Conservation (phyloP, 768 basidiomycete species). For the Rhodotorula toruloides region DNA sequence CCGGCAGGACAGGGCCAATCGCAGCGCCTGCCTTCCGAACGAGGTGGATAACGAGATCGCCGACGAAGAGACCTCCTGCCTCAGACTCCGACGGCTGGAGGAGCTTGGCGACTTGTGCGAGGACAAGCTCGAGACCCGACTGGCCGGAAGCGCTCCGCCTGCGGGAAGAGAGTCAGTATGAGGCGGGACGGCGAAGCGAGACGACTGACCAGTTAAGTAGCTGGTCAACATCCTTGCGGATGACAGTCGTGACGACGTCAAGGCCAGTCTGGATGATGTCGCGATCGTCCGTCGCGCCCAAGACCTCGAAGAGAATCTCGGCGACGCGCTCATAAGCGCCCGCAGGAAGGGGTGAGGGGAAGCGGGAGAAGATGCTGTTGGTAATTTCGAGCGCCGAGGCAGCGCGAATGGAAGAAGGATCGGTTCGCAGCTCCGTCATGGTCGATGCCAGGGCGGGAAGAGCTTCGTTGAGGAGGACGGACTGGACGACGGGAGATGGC, state of each 20-base stretch:
- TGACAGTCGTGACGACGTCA: constrained; percentile 68
- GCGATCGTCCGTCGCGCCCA: constrained; percentile 71
- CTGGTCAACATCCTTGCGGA: constrained; percentile 81
- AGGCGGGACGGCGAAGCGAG: neutral
- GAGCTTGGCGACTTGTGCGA: constrained; percentile 70
- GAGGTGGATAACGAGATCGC: constrained; percentile 90
- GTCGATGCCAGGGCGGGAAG: constrained; percentile 60
- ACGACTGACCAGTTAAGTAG: constrained; percentile 63
- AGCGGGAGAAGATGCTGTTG: constrained; percentile 64
- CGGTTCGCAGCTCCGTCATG: constrained; percentile 50
- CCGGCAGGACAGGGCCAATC: constrained; percentile 77
- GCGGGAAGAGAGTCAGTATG: neutral
- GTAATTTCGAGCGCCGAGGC: constrained; percentile 77
- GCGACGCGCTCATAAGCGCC: constrained; percentile 74
- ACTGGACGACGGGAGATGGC: constrained; percentile 59
- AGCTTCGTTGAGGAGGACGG: constrained; percentile 65
- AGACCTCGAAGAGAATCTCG: constrained; percentile 64
- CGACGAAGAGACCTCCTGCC: constrained; percentile 84
- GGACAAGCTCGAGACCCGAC: constrained; percentile 67
- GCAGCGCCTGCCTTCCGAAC: constrained; percentile 74
- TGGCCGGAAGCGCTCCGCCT: constrained; percentile 58
- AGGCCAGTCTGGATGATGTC: constrained; percentile 68
- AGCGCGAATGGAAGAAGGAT: constrained; percentile 63
- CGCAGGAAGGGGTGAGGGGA: constrained; percentile 54
- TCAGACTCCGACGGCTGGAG: constrained; percentile 73